phyloP scores from a whole-genome alignment of 441 rosid genomes.

The Gossypium davidsonii region DNA sequence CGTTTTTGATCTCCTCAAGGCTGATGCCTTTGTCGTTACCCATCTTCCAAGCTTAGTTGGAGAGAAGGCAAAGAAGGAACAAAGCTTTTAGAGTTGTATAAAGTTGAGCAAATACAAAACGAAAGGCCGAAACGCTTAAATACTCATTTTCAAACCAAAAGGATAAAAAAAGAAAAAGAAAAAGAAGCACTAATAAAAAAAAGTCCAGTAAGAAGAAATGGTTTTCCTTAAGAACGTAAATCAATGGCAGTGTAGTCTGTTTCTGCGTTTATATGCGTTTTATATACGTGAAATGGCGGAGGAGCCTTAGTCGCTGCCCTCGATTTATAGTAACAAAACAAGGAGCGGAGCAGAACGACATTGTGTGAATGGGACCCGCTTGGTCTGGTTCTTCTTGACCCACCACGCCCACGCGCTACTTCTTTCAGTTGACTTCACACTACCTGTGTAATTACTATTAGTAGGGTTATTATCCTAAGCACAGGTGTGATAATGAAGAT shows the following conservation, averaged over 20 bases:
- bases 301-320: constrained; percentile 1
- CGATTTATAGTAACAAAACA: constrained; percentile 14
- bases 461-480: too few species aligned
- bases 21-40: constrained; percentile 33
- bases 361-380: constrained; percentile 12
- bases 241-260: background rate
- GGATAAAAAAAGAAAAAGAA: too few species aligned
- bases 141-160: background rate
- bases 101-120: background rate
- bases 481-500: too few species aligned
- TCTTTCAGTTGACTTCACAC: background rate
- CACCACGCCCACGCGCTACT: constrained; percentile 32
- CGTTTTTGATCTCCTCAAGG: constrained; percentile 70
- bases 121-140: background rate
- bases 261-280: background rate
- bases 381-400: background rate
- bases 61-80: background rate
- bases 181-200: background rate
- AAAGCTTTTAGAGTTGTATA: background rate
- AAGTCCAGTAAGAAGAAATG: background rate
- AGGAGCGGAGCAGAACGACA: background rate
- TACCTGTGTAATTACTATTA: background rate
- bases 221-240: background rate
- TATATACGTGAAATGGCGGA: background rate
- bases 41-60: constrained; percentile 24